Conservation (phyloP, 805 yeast genomes). For the Nakazawaea populi region DNA sequence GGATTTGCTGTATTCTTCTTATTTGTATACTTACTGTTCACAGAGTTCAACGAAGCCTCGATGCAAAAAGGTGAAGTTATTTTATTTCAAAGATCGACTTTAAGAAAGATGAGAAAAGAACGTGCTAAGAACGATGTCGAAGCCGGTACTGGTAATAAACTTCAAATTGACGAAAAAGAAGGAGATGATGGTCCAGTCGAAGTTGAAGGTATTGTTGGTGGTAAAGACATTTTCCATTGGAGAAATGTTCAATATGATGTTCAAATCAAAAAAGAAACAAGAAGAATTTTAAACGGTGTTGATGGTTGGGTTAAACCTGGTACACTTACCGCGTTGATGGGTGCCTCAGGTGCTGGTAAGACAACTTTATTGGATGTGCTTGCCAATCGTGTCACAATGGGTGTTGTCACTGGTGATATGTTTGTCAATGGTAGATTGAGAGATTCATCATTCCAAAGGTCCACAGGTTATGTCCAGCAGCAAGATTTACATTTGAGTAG, state of each 20-base stretch:
- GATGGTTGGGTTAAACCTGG: background rate
- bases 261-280: background rate
- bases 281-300: background rate
- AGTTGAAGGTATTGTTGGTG: slow-evolving; percentile 16
- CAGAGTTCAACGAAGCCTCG: slow-evolving; percentile 51
- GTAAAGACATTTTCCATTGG: slow-evolving; percentile 12
- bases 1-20: slow-evolving; percentile 17
- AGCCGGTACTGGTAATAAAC: background rate
- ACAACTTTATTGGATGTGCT: background rate
- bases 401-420: background rate
- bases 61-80: slow-evolving; percentile 67
- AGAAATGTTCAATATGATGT: background rate
- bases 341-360: background rate
- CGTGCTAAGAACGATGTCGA: slow-evolving; percentile 19
- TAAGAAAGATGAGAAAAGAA: slow-evolving; percentile 6
- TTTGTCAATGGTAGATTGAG: background rate
- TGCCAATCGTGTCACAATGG: background rate
- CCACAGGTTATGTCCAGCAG: background rate
- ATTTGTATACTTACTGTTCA: slow-evolving; percentile 26
- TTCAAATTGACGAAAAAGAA: background rate
- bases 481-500: background rate
- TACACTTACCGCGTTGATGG: background rate
- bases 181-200: background rate
- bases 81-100: slow-evolving; percentile 45
- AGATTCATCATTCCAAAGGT: background rate